phyloP scores from a whole-genome alignment of 139 green algal genomes.

The Auxenochlorella pyrenoidosa region DNA sequence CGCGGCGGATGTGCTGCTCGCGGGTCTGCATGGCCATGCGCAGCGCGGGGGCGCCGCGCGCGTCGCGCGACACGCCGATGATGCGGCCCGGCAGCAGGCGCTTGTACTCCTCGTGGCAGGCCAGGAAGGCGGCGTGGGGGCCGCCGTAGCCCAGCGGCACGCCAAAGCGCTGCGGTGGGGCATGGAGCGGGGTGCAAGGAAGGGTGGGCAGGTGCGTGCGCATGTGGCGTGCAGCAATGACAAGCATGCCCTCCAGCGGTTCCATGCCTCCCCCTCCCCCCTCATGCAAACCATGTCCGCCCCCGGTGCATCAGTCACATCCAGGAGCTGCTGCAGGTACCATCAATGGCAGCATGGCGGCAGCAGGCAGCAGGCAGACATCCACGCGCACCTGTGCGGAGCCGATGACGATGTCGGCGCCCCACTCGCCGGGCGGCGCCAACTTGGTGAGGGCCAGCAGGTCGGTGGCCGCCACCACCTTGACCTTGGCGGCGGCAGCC shows the following conservation, averaged over 20 bases:
- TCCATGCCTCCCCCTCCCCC: too few relatives aligned
- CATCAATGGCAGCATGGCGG: too few relatives aligned
- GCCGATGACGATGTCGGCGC: slow-evolving; percentile 97
- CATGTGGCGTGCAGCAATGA: too few relatives aligned
- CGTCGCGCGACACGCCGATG: slow-evolving; percentile 95
- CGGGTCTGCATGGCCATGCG: slow-evolving; percentile 99
- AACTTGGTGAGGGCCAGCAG: slow-evolving; percentile 96
- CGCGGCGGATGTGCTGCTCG: slow-evolving; percentile 99
- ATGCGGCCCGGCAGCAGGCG: slow-evolving; percentile 96
- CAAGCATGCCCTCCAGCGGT: too few relatives aligned
- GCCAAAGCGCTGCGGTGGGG: slow-evolving; percentile 84
- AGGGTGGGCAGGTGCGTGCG: background rate
- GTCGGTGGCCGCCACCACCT: slow-evolving; percentile 94
- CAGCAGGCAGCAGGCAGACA: slow-evolving; percentile 36
- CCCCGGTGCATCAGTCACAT: too few relatives aligned
- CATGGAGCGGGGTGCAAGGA: too few relatives aligned
- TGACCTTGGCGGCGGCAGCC: slow-evolving; percentile 71
- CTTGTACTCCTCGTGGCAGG: slow-evolving; percentile 93
- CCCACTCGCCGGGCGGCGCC: slow-evolving; percentile 95
- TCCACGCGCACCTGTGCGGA: slow-evolving; percentile 77
- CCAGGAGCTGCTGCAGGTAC: too few relatives aligned
- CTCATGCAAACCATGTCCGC: too few relatives aligned
- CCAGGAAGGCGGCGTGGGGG: slow-evolving; percentile 98
- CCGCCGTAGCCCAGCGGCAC: slow-evolving; percentile 99
- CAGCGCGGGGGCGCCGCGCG: slow-evolving; percentile 87